Percentiles rank a stretch among this genome's conserved stretches.
Evolutionary conservation across 768 basidiomycete genomes (phyloP).

Genomic region (Gloeophyllum trabeum): DNA sequence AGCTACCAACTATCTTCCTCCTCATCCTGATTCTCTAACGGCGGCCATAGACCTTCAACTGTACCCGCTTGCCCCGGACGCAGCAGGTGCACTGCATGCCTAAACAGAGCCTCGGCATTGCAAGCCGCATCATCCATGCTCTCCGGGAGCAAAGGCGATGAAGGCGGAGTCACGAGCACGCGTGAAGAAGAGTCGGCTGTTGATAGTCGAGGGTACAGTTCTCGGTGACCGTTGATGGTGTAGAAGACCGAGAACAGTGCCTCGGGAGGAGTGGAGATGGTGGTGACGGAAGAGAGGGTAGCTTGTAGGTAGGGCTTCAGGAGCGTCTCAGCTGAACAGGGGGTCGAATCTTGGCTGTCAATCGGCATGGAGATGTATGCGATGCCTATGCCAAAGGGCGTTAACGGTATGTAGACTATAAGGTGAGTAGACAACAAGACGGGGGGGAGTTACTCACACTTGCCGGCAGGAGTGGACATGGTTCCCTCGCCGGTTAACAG

Average conservation of each 20-base stretch:
- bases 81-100: constrained; percentile 23
- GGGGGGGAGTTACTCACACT: constrained; percentile 37
- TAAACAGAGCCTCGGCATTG: constrained; percentile 48
- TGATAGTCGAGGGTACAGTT: background rate
- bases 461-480: constrained; percentile 61
- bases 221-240: constrained; percentile 16
- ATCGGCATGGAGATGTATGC: constrained; percentile 10
- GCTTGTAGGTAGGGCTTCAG: constrained; percentile 18
- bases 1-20: background rate
- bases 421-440: background rate
- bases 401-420: background rate
- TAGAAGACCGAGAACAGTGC: constrained; percentile 49
- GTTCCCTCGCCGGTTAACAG: constrained; percentile 65
- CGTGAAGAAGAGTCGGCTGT: constrained; percentile 10
- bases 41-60: background rate
- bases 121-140: constrained; percentile 42
- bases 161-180: constrained; percentile 18
- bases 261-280: constrained; percentile 1
- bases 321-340: constrained; percentile 8
- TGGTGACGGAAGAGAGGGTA: constrained; percentile 5
- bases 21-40: background rate
- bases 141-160: constrained; percentile 31
- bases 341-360: background rate
- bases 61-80: background rate
- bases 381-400: constrained; percentile 6